Percentiles rank a stretch among this genome's conserved stretches.
Evolutionary conservation across 1,284 basidiomycete species (phyloP).

Genomic region (Trametes sp.): DNA sequence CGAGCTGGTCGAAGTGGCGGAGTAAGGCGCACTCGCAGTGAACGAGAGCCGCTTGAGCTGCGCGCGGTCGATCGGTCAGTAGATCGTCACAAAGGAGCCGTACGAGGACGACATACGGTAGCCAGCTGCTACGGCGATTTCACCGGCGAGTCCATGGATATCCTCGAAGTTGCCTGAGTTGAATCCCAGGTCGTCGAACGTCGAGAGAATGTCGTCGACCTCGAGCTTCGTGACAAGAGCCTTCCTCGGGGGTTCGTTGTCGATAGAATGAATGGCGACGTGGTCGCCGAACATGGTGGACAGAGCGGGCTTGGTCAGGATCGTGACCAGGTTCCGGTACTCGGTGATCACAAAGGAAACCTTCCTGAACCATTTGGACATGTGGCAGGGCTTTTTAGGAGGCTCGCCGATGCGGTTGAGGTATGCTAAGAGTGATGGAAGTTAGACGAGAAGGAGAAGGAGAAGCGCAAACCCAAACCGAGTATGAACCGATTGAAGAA

Average conservation of each 20-base stretch:
- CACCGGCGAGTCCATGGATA: not conserved
- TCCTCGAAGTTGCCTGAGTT: not conserved
- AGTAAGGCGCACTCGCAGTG: constrained; percentile 1
- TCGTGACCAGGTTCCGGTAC: not conserved
- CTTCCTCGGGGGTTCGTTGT: not conserved
- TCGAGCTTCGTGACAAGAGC: not conserved
- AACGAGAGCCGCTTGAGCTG: not conserved
- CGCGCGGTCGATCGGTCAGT: not conserved
- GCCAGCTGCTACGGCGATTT: not conserved
- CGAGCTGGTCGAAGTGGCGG: not conserved
- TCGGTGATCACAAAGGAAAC: not conserved
- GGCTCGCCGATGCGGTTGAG: not conserved
- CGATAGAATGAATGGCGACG: not conserved
- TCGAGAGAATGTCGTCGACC: not conserved
- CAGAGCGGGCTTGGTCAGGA: not conserved
- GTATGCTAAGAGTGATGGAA: not conserved
- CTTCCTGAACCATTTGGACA: not conserved
- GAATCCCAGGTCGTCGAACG: not conserved
- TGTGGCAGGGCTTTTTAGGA: not conserved
- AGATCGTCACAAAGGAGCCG: not conserved
- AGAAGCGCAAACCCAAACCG: not conserved
- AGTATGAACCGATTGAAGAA: not conserved
- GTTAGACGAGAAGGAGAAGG: not conserved
- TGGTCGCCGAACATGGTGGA: not conserved
- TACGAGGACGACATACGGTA: not conserved